Percentiles rank a stretch among this genome's conserved stretches.
Evolutionary conservation across 768 basidiomycete genomes (phyloP).

Genomic region (Chalciporus chontae): DNA sequence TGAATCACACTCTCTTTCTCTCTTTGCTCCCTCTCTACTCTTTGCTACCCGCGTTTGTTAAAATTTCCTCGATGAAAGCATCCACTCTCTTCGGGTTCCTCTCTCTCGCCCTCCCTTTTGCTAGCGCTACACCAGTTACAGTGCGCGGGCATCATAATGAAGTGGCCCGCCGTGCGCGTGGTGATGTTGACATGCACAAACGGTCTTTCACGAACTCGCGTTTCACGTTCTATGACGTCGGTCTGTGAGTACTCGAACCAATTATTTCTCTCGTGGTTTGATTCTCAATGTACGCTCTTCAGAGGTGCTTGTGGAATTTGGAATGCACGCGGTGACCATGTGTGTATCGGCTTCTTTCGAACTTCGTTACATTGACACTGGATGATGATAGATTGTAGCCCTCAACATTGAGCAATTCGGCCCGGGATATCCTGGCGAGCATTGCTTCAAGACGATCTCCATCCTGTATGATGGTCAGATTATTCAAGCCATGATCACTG

Average conservation of each 20-base stretch:
- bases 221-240: conserved; percentile 54
- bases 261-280: conserved; percentile 3
- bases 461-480: conserved; percentile 56
- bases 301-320: conserved; percentile 55
- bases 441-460: conserved; percentile 63
- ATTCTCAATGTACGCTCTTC: neutral
- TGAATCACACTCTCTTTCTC: neutral
- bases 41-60: neutral
- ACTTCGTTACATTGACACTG: neutral
- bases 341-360: neutral
- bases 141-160: conserved; percentile 39
- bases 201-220: conserved; percentile 35
- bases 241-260: conserved; percentile 35
- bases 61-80: conserved; percentile 18
- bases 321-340: conserved; percentile 33
- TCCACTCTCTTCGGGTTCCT: conserved; percentile 32
- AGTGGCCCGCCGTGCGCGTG: conserved; percentile 43
- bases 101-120: conserved; percentile 35
- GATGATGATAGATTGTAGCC: conserved; percentile 22
- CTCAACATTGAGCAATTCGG: conserved; percentile 46
- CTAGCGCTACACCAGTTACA: conserved; percentile 24
- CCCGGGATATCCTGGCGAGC: conserved; percentile 52
- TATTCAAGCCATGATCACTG: conserved; percentile 51
- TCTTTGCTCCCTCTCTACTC: neutral
- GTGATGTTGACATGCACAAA: conserved; percentile 33